Evolutionary conservation across 2,329 filamentous ascomycete species (phyloP).

Genomic region (Talaromyces sp.): DNA sequence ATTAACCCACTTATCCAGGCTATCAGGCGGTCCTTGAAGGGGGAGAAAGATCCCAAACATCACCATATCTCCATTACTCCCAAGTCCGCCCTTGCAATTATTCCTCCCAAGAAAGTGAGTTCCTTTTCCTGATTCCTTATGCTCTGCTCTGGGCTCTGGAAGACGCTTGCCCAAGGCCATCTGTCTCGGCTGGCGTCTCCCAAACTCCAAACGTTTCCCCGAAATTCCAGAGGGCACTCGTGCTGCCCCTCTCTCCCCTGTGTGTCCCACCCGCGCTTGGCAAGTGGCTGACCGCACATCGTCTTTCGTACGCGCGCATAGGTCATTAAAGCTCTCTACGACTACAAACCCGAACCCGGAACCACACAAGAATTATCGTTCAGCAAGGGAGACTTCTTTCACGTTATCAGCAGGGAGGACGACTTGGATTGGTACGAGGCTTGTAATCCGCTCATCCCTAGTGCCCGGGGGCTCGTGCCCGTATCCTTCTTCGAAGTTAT

Average conservation of each 20-base stretch:
- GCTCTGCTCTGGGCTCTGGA: no score
- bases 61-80: constrained; percentile 73
- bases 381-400: constrained; percentile 94
- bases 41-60: constrained; percentile 72
- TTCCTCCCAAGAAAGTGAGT: constrained; percentile 86
- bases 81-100: constrained; percentile 84
- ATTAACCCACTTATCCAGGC: constrained; percentile 53
- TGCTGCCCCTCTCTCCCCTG: neutral
- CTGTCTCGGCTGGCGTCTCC: neutral
- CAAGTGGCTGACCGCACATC: constrained; percentile 15
- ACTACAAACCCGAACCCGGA: constrained; percentile 75
- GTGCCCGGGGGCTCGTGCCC: constrained; percentile 86
- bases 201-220: no score
- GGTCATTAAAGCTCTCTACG: constrained; percentile 97
- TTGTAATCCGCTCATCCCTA: constrained; percentile 84
- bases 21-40: constrained; percentile 86
- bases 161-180: no score
- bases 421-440: constrained; percentile 97
- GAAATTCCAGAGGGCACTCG: neutral
- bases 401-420: constrained; percentile 94
- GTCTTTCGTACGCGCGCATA: constrained; percentile 43
- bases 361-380: constrained; percentile 80
- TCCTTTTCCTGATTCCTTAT: no score
- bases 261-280: constrained; percentile 9
- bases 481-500: constrained; percentile 92